Base-by-base conservation (phyloP, 805 yeast genomes). In the Priceomyces melissophilus region DNA sequence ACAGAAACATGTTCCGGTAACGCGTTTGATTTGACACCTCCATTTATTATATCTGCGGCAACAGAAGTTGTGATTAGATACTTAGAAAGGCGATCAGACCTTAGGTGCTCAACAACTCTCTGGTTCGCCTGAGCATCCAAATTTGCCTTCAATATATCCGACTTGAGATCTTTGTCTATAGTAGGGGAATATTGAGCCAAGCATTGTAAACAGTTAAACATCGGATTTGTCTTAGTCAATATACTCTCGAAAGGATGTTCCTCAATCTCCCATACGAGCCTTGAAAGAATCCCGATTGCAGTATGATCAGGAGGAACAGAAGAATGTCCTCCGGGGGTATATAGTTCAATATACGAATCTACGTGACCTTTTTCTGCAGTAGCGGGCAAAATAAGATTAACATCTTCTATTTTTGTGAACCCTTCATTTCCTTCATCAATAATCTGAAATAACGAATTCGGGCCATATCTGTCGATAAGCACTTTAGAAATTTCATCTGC, bases 301-400 rank as follows among this genome's bases (percentile, higher is more conserved):
- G 79, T 73, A 50, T 73, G 76, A 14, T 62, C 57, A 12, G 76
- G 78, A 3, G 80, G 79, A 13, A 73, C 56, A 0, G 76, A 69
- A 0, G 78, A 72, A 52, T 75, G 80, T 0, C 79, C 79, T 16
- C 79, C 80, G 4, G 73, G 74, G 5, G 75, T 67, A 34, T 49
- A 63, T 29, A 75, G 52, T 15, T 62, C 67, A 32, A 75, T 59
- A n/a, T 55, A 45, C 2, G 73, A 52, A 50, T 75, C 64, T 30
- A 72, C 43, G 41, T 67, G 62, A 0, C 80, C 80, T 53, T 75
- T 75, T 48, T 75, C 80, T 9, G 75, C 70, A 2, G 75, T 69
- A 10, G 71, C 74, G 2, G 76, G 75, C 16, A 67, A 45, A 2
- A 76, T 67, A 46, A 71, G 54, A n/a, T 65, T 63, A 5, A 61